phyloP scores from a whole-genome alignment of 371 early-diverging fungal genomes.

The Capillidium rhysosporum region DNA sequence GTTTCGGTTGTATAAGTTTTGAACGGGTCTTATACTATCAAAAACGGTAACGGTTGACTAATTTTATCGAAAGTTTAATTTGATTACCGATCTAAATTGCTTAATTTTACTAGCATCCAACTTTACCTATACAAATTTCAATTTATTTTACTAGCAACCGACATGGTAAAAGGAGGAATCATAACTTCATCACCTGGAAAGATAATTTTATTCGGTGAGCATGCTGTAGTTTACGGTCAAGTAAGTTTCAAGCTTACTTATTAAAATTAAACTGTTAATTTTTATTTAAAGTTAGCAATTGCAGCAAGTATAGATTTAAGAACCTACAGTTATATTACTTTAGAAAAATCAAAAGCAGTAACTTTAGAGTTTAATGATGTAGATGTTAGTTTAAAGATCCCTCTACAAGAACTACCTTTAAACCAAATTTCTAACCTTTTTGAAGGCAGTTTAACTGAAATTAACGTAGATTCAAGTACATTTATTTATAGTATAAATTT shows the following conservation, averaged over 20 bases:
- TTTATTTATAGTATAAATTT: neutral
- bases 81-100: no score
- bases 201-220: constrained; percentile 94
- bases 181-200: constrained; percentile 81
- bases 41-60: no score
- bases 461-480: no score
- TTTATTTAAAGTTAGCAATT: constrained; percentile 12
- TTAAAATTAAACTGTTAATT: neutral
- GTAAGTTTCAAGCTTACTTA: constrained; percentile 16
- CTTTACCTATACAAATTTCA: no score
- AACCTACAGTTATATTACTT: constrained; percentile 9
- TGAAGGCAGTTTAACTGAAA: no score
- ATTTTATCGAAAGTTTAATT: no score
- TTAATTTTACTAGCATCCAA: no score
- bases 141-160: no score
- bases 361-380: neutral
- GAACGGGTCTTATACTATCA: no score
- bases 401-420: neutral
- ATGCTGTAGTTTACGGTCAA: constrained; percentile 92
- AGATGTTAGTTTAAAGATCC: neutral
- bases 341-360: neutral
- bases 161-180: no score
- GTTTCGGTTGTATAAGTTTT: no score
- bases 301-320: constrained; percentile 20
- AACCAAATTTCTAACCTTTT: no score